phyloP scores from a whole-genome alignment of 1,284 basidiomycete genomes.

The Lignosus rhinocerotis region DNA sequence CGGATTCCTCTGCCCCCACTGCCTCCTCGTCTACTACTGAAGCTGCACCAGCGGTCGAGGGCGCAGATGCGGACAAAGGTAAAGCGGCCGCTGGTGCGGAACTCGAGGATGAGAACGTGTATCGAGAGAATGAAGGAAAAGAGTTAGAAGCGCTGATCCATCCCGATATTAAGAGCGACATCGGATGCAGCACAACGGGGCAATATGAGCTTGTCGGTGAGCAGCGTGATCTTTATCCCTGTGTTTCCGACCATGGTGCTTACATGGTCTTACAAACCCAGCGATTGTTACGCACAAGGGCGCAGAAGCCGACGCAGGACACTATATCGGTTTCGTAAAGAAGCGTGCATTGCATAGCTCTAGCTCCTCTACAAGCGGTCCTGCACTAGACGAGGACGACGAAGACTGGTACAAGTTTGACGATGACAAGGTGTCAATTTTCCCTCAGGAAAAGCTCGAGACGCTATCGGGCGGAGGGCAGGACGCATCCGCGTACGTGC shows the following conservation, averaged over 20 bases:
- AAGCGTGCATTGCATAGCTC: constrained; percentile 60
- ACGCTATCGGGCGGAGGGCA: constrained; percentile 87
- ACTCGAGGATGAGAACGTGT: constrained; percentile 61
- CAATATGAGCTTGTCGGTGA: constrained; percentile 84
- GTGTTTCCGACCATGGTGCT: neutral
- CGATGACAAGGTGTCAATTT: constrained; percentile 87
- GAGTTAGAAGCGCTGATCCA: constrained; percentile 69
- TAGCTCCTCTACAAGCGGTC: constrained; percentile 8
- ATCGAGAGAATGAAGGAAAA: constrained; percentile 59
- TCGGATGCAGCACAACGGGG: constrained; percentile 73
- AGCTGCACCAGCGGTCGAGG: constrained; percentile 12
- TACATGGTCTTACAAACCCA: constrained; percentile 29
- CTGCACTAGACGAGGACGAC: constrained; percentile 49
- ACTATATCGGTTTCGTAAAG: constrained; percentile 91
- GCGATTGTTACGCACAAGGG: constrained; percentile 98
- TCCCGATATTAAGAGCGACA: constrained; percentile 63
- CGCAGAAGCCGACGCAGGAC: constrained; percentile 89
- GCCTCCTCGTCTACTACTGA: constrained; percentile 7
- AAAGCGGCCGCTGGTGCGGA: constrained; percentile 37
- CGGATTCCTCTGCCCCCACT: constrained; percentile 30
- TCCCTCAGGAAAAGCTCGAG: constrained; percentile 79
- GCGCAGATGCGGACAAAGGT: constrained; percentile 12
- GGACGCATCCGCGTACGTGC: constrained; percentile 83
- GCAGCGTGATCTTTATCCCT: constrained; percentile 31
- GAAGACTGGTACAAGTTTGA: constrained; percentile 90